Evolutionary conservation across 2,329 filamentous ascomycete genomes (phyloP).

Genomic region (Knufia petricola): DNA sequence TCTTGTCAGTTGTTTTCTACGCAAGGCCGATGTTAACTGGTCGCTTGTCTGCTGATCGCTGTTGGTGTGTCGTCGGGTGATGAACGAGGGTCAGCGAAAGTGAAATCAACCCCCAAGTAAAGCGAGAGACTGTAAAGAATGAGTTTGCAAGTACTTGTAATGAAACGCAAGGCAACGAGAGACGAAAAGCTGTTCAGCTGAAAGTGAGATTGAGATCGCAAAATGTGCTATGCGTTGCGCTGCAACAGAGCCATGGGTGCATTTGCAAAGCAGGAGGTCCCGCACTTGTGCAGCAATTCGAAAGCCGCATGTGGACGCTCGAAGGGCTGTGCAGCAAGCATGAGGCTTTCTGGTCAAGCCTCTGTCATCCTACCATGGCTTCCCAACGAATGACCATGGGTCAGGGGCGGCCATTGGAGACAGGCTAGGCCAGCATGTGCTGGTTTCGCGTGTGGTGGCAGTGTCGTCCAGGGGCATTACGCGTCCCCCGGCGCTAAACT

Average conservation of each 20-base stretch:
- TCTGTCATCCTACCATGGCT: neutral
- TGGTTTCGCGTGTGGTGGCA: neutral
- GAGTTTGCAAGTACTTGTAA: neutral
- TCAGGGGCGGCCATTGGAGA: neutral
- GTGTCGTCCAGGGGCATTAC: too few relatives aligned
- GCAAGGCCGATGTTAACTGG: neutral
- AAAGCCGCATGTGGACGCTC: neutral
- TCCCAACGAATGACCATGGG: neutral
- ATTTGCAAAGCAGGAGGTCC: too few relatives aligned
- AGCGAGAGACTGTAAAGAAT: slow-evolving; percentile 7
- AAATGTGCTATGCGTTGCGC: neutral
- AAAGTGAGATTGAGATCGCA: neutral
- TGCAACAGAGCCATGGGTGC: too few relatives aligned
- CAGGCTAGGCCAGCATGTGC: neutral
- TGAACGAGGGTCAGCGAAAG: slow-evolving; percentile 1
- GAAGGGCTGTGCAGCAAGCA: neutral
- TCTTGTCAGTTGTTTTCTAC: neutral
- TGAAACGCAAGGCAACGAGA: neutral
- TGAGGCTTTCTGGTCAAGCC: neutral
- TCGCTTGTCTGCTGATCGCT: neutral
- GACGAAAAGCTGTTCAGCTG: slow-evolving; percentile 8
- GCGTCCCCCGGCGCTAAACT: too few relatives aligned
- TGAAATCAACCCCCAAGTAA: neutral
- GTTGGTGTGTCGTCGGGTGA: neutral
- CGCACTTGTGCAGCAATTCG: neutral